Base-by-base conservation (phyloP, 1,284 basidiomycete genomes). In the Ganoderma lucidum region DNA sequence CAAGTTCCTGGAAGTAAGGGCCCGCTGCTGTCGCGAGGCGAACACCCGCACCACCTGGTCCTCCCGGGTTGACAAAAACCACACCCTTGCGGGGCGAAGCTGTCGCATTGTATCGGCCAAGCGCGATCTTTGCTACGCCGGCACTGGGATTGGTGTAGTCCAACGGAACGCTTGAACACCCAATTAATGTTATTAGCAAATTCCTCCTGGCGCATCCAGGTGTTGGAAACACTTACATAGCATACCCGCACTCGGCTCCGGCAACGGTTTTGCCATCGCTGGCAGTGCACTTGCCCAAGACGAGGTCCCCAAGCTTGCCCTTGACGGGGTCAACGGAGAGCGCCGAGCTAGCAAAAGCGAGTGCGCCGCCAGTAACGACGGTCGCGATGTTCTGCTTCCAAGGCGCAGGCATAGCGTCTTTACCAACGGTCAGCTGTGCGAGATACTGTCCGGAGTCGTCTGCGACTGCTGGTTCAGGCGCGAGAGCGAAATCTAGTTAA, bases 11-110 rank as follows among this genome's bases (percentile, higher is more conserved):
- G 6, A 77, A 35, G 15, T 41, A 17, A 0, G 63, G 56, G 0
- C 76, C 75, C 0, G 55, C 39, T 2, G 12, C 23, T 0, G 73
- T 71, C 10, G 75, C 73, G n/a, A 71, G 66, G 15, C 30, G 17
- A 32, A 73, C 75, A 28, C 71, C 75, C 3, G 73, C 62, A 5
- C 66, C 71, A 9, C 74, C 77, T 3, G 76, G 76, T 12, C 75
- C 76, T n/a, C 77, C 77, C 10, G 76, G 77, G 51, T 77, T 77
- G 51, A 76, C 51, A 55, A 78, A 78, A 2, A 78, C 67, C 41
- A 64, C 75, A 8, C 77, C 76, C 63, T 75, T 75, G 41, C 71
- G 69, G 9, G 71, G 68, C 2, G 58, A 15, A 17, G 55, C 63
- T 1, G 72, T 75, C 1, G 77, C 76, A 15, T 72, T 73, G 62